Base-by-base conservation (phyloP, 345 rosid genomes). In the Firmiana major region DNA sequence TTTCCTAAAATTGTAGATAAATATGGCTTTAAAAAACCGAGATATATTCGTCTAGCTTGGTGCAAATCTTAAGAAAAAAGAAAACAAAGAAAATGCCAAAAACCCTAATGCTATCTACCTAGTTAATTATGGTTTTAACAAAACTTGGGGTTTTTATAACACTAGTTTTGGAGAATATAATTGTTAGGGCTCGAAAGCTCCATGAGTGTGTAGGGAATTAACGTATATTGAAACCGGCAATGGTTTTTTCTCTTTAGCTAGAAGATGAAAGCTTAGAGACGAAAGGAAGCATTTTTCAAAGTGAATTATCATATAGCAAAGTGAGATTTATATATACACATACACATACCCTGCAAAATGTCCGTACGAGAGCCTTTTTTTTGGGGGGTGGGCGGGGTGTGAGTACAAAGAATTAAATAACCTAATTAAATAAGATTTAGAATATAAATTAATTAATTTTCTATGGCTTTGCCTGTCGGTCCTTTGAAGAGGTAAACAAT, bases 201-300 rank as follows among this genome's bases (percentile, higher is more conserved):
- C 57, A 31, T 38, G 38, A 68, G 57, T 38, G 40, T 2, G 22
- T 9, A 51, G 22, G 49, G 62, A 21, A 62, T 26, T 31, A 38
- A 38, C 6, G 17, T n/a, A 38, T 40, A n/a, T 38, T 38, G 15
- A n/a, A 64, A 64, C 49, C 70, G 70, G 70, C 70, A 40, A 40
- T 38, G 19, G 34, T 46, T 21, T 68, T 16, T 46, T 40, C n/a
- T n/a, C 5, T 57, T 55, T 46, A 28, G 57, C 68, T 55, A 81
- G 2, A 62, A 63, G 76, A 51, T 51, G 73, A 74, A 54, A 75
- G 68, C 67, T 62, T 51, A 28, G 11, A 63, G 77, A 82, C 77
- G 54, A 74, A 78, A 3, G 69, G 1, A 55, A 24, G 53, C 43
- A 17, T 40, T 54, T 55, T 4, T 17, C 3, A 63, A 1, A 80